phyloP scores from a whole-genome alignment of 2,329 filamentous ascomycete genomes.

The Fusarium hainanense region DNA sequence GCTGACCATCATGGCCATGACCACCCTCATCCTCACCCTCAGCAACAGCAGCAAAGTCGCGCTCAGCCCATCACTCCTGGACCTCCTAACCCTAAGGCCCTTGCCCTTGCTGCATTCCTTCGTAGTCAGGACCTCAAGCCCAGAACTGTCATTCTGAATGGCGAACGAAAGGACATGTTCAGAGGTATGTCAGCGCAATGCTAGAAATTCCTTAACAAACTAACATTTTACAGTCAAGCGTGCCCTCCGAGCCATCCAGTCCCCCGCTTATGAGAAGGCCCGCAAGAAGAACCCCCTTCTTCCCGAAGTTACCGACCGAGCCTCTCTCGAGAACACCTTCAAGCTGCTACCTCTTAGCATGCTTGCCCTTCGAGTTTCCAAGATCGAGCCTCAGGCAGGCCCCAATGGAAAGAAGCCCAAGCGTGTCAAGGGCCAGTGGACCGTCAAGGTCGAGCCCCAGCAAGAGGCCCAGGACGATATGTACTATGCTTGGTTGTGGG shows the following conservation, averaged over 20 bases:
- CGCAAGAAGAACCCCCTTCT: conserved; percentile 89
- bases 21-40: conserved; percentile 43
- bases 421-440: conserved; percentile 96
- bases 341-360: conserved; percentile 95
- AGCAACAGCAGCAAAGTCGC: conserved; percentile 53
- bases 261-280: conserved; percentile 89
- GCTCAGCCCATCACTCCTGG: conserved; percentile 77
- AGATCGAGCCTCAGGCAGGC: conserved; percentile 76
- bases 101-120: conserved; percentile 91
- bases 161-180: conserved; percentile 98
- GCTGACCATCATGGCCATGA: conserved; percentile 43
- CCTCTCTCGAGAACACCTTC: conserved; percentile 91
- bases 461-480: conserved; percentile 88
- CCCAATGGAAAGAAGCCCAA: conserved; percentile 76
- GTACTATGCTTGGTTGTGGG: conserved; percentile 98
- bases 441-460: conserved; percentile 93
- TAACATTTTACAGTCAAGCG: conserved; percentile 78
- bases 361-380: conserved; percentile 88
- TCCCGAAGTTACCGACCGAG: conserved; percentile 87
- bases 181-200: conserved; percentile 69
- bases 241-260: conserved; percentile 89
- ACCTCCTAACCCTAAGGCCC: conserved; percentile 86
- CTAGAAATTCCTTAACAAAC: background rate
- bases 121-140: conserved; percentile 86
- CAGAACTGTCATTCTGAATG: conserved; percentile 91